Conservation (phyloP, 352 stramenopile genomes). For the Phytophthora chlamydospora region DNA sequence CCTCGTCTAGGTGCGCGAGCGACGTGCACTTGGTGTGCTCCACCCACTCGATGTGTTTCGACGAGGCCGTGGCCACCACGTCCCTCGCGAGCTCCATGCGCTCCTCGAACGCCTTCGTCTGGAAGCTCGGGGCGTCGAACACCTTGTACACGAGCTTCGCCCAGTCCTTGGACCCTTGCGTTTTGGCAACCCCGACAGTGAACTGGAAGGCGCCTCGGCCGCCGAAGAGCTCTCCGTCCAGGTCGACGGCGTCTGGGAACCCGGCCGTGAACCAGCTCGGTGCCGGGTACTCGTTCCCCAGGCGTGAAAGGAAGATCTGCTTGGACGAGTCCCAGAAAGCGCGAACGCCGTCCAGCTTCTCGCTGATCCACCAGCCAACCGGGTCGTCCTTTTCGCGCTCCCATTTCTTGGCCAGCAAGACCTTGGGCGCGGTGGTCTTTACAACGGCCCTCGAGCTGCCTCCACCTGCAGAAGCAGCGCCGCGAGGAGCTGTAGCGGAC, state of each 20-base stretch:
- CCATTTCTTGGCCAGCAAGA: constrained; percentile 74
- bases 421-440: constrained; percentile 48
- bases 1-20: constrained; percentile 50
- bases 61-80: constrained; percentile 32
- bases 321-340: constrained; percentile 65
- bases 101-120: constrained; percentile 61
- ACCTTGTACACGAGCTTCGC: constrained; percentile 71
- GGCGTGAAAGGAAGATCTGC: constrained; percentile 59
- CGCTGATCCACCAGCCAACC: constrained; percentile 71
- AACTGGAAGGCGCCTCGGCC: constrained; percentile 67
- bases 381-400: constrained; percentile 67
- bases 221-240: constrained; percentile 81
- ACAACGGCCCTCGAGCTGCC: constrained; percentile 23
- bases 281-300: constrained; percentile 69
- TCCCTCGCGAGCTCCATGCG: constrained; percentile 48
- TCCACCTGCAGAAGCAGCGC: constrained; percentile 6
- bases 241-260: constrained; percentile 60
- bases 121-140: constrained; percentile 62
- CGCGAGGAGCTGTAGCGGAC: constrained; percentile 29
- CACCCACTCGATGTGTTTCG: constrained; percentile 63
- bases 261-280: constrained; percentile 63
- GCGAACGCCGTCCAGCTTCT: constrained; percentile 80
- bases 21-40: constrained; percentile 65
- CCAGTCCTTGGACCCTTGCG: constrained; percentile 57
- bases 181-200: constrained; percentile 72